Conservation (phyloP, 2,329 filamentous ascomycete genomes). For the Pseudogymnoascus sp. region DNA sequence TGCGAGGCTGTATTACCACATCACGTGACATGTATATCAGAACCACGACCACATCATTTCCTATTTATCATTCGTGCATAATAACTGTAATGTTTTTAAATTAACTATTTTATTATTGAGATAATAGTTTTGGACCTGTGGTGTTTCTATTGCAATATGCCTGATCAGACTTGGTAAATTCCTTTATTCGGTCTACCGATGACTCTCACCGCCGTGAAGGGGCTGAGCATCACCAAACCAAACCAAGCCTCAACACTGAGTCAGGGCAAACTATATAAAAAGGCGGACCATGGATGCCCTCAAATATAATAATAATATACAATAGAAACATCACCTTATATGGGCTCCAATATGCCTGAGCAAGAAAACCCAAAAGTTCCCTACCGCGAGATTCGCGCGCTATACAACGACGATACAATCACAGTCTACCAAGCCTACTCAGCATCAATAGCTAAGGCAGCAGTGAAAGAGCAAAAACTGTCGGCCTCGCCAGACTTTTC, state of each 20-base stretch:
- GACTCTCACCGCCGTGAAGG: neutral
- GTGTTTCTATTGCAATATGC: too few relatives aligned
- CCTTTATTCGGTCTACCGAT: neutral
- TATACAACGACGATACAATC: slow-evolving; percentile 41
- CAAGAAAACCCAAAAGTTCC: slow-evolving; percentile 18
- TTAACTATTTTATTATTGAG: neutral
- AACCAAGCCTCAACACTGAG: neutral
- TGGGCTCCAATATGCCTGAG: neutral
- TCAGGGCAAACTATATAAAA: neutral
- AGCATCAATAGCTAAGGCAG: slow-evolving; percentile 42
- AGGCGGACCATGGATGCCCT: neutral
- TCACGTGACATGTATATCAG: neutral
- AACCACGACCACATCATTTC: neutral
- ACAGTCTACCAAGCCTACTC: slow-evolving; percentile 57
- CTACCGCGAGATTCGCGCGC: slow-evolving; percentile 45
- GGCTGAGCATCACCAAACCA: neutral
- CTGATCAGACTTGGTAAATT: neutral
- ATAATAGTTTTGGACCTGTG: neutral
- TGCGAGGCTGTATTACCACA: neutral
- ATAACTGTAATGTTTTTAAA: neutral
- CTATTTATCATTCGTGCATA: neutral
- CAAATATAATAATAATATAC: too few relatives aligned
- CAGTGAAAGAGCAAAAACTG: slow-evolving; percentile 43
- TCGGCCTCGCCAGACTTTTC: slow-evolving; percentile 44
- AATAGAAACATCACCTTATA: neutral